Evolutionary conservation across 2,329 filamentous ascomycete genomes (phyloP).

Genomic region (Verruconis gallopava): DNA sequence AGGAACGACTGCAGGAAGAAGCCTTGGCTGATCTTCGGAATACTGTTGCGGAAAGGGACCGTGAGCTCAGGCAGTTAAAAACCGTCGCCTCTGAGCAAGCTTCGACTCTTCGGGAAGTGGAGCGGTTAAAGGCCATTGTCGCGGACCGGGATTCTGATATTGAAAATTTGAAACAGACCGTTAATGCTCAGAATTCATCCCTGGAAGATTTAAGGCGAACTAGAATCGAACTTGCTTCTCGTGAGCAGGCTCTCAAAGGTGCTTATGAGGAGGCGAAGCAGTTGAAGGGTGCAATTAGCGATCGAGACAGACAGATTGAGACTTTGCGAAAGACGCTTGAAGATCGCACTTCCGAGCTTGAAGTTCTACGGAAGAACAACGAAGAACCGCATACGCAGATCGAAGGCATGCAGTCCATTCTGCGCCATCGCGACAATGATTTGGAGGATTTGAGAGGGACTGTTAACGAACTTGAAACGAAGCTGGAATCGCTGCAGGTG

Average conservation of each 20-base stretch:
- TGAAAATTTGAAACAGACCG: slow-evolving; percentile 19
- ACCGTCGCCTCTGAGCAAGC: slow-evolving; percentile 10
- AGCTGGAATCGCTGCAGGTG: slow-evolving; percentile 21
- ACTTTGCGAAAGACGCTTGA: slow-evolving; percentile 22
- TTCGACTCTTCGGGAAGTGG: slow-evolving; percentile 20
- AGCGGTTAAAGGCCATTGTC: slow-evolving; percentile 19
- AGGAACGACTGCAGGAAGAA: slow-evolving; percentile 19
- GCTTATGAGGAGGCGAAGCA: slow-evolving; percentile 15
- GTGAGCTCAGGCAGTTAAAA: slow-evolving; percentile 22
- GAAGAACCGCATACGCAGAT: slow-evolving; percentile 27
- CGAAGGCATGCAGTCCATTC: slow-evolving; percentile 29
- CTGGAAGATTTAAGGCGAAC: slow-evolving; percentile 15
- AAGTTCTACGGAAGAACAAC: slow-evolving; percentile 18
- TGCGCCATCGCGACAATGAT: slow-evolving; percentile 33
- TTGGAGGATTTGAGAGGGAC: slow-evolving; percentile 41
- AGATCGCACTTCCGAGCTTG: slow-evolving; percentile 25
- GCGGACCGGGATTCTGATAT: slow-evolving; percentile 23
- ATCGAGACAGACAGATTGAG: slow-evolving; percentile 23
- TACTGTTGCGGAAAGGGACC: slow-evolving; percentile 19
- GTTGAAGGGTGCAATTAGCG: slow-evolving; percentile 18
- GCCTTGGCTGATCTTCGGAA: slow-evolving; percentile 21
- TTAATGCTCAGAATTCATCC: slow-evolving; percentile 19
- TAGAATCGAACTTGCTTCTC: slow-evolving; percentile 6
- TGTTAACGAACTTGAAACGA: slow-evolving; percentile 20
- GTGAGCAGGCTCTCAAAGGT: not conserved